Base-by-base conservation (phyloP, 1,284 basidiomycete genomes). In the Ustilago trichophora region DNA sequence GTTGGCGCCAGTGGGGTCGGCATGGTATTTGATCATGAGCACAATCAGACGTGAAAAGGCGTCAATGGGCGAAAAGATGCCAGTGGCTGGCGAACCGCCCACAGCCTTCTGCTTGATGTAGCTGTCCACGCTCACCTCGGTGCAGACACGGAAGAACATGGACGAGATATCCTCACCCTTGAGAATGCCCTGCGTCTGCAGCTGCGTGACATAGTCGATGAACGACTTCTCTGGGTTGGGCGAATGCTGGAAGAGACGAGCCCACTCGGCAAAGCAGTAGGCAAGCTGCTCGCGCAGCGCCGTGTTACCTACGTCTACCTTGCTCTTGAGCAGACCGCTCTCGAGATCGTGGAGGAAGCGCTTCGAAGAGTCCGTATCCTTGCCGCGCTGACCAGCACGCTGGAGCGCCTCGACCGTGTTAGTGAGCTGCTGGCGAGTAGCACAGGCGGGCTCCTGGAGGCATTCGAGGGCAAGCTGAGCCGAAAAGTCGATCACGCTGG, bases 21-120 rank as follows among this genome's bases (percentile, higher is more conserved):
- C 93, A 73, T 98, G 95, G 82, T 98, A 98, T 85, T 98, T 98
- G 87, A 98, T 94, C 85, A 99, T 96, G 81, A 97, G 92, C 40
- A 94, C 91, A 67, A 98, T 92, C 72, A 98, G 85, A 73, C 93
- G 89, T 40, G 94, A 93, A 85, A 98, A 90, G 9, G 96, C 93
- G 83, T 99, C 96, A 72, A 98, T 86, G 15, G 93, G 92, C 80
- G 92, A 91, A 85, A 93, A 98, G 54, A 84, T 80, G 51, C 82
- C 83, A 16, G 91, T 88, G 44, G 88, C 87, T 18, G 88, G 86
- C 42, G 87, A 88, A 59, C 92, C 90, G 43, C 91, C 91, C 22
- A 87, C 85, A 25, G 90, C 87, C 60, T 91, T 86, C 74, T 89
- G 90, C 83, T 94, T 93, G 81, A 90, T 87, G 84, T 97, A 98